phyloP scores from a whole-genome alignment of 1,284 basidiomycete species.

The Gymnopus androsaceus region DNA sequence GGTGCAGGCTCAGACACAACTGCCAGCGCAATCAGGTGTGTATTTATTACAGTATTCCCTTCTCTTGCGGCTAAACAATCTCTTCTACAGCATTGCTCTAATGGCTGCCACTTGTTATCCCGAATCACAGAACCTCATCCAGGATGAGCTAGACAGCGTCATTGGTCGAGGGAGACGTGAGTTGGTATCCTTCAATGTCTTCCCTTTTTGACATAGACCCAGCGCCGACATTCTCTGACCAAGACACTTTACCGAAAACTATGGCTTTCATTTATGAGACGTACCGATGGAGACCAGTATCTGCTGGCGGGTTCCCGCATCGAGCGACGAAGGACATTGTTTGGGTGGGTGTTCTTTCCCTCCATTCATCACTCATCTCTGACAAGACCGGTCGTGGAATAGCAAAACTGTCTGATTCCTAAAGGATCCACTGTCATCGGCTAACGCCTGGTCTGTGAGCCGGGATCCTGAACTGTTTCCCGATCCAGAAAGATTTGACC shows the following conservation, averaged over 20 bases:
- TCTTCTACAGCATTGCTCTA: conserved; percentile 34
- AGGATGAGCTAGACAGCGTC: conserved; percentile 60
- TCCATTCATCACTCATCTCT: not conserved
- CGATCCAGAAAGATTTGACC: conserved; percentile 59
- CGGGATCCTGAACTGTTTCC: conserved; percentile 58
- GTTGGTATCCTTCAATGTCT: conserved; percentile 17
- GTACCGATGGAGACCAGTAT: conserved; percentile 49
- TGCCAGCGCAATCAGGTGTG: no score
- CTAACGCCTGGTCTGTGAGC: conserved; percentile 60
- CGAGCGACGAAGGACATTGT: conserved; percentile 58
- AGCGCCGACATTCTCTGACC: conserved; percentile 56
- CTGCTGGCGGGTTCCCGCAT: conserved; percentile 43
- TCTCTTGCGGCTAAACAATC: no score
- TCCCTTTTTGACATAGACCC: not conserved
- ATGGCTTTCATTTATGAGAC: conserved; percentile 63
- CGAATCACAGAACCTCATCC: conserved; percentile 53
- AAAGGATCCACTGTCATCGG: conserved; percentile 56
- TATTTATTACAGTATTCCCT: no score
- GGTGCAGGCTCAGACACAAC: no score
- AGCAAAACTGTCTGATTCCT: conserved; percentile 60
- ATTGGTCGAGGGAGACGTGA: no score
- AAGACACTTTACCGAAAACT: conserved; percentile 50
- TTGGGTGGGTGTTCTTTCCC: conserved; percentile 41
- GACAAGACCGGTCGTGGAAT: not conserved
- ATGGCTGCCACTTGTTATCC: conserved; percentile 61